These are phyloP conservation scores for Hypholoma fasciculare DNA, from an alignment of 768 basidiomycete genomes.

Conservation along the genomic window DNA sequence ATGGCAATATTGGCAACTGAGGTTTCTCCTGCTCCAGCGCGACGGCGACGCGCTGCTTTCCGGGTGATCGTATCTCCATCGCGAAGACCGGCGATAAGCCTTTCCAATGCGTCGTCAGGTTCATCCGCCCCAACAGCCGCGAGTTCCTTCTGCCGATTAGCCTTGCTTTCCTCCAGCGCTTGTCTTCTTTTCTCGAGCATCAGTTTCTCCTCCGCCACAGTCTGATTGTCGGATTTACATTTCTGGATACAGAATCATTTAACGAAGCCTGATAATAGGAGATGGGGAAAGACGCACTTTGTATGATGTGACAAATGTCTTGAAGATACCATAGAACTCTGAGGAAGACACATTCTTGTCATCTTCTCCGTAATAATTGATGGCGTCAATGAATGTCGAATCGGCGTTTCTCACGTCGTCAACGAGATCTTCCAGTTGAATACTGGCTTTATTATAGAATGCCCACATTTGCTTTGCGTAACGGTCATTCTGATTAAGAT, in stretches of 20 bases:
- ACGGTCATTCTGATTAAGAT: constrained; percentile 67
- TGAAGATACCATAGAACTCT: constrained; percentile 97
- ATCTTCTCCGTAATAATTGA: constrained; percentile 93
- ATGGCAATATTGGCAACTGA: constrained; percentile 29
- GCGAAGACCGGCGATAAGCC: constrained; percentile 67
- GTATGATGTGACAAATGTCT: constrained; percentile 95
- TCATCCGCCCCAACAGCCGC: constrained; percentile 44
- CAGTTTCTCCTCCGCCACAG: constrained; percentile 66
- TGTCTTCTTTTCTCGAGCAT: constrained; percentile 71
- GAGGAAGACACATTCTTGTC: constrained; percentile 81
- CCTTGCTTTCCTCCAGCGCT: constrained; percentile 62
- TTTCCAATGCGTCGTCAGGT: constrained; percentile 67
- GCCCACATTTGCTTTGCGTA: constrained; percentile 93
- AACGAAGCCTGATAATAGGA: background rate
- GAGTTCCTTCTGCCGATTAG: constrained; percentile 49
- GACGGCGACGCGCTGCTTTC: constrained; percentile 50
- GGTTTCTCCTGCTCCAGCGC: constrained; percentile 38
- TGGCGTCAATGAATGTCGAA: constrained; percentile 78
- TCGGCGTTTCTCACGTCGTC: constrained; percentile 90
- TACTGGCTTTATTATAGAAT: constrained; percentile 76
- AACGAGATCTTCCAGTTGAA: constrained; percentile 76
- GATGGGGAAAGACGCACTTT: constrained; percentile 45
- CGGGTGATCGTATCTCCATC: constrained; percentile 67
- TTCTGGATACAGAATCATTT: constrained; percentile 50
- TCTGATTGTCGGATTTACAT: constrained; percentile 82